Percentiles rank a stretch among this genome's conserved stretches.
Evolutionary conservation across 176 grass and related monocot species (phyloP).

Genomic region (Luzula sylvatica): DNA sequence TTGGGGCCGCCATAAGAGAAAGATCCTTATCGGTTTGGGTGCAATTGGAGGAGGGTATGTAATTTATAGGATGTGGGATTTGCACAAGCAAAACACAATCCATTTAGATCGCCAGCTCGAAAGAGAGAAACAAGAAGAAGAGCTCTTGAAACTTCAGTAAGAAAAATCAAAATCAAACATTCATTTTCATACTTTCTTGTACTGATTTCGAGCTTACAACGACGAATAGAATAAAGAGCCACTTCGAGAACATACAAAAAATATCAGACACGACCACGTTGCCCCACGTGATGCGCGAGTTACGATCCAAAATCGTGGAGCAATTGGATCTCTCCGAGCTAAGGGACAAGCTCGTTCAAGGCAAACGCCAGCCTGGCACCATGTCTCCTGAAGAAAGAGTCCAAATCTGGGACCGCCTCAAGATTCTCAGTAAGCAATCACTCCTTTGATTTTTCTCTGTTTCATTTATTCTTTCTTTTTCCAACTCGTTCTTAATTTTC

Average conservation of each 20-base stretch:
- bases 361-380: constrained; percentile 43
- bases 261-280: constrained; percentile 47
- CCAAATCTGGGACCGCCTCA: constrained; percentile 84
- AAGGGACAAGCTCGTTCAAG: constrained; percentile 65
- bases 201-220: too few species aligned
- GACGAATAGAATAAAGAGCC: constrained; percentile 16
- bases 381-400: constrained; percentile 54
- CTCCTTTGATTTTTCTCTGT: constrained; percentile 1
- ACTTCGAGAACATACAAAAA: constrained; percentile 20
- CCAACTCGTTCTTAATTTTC: neutral
- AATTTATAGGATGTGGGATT: constrained; percentile 19
- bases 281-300: constrained; percentile 81
- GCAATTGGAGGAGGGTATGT: constrained; percentile 16
- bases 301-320: constrained; percentile 47
- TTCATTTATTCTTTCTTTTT: constrained; percentile 3
- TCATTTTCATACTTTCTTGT: too few species aligned
- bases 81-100: neutral
- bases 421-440: constrained; percentile 54
- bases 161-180: neutral
- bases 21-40: constrained; percentile 21
- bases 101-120: neutral
- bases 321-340: constrained; percentile 66
- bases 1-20: constrained; percentile 18
- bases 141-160: constrained; percentile 23
- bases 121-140: constrained; percentile 12